Evolutionary conservation across 805 yeast species (phyloP).

Genomic region (Grigorovia jiainica): DNA sequence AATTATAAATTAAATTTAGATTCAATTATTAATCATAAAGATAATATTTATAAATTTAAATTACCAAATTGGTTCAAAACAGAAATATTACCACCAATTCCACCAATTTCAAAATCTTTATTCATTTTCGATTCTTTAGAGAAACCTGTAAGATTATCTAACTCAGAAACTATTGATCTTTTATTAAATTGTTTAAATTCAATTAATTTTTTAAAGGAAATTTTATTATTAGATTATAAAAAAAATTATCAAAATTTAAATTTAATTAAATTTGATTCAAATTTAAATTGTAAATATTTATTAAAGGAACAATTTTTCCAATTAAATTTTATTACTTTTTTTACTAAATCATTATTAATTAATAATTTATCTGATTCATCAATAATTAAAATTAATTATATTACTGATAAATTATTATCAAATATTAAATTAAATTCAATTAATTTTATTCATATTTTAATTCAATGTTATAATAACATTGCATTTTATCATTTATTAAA

Average conservation of each 20-base stretch:
- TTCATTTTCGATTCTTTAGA: constrained; percentile 16
- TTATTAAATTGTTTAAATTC: constrained; percentile 13
- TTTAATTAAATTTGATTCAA: background rate
- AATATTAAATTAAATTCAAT: constrained; percentile 10
- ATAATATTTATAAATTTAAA: constrained; percentile 2
- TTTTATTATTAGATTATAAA: constrained; percentile 12
- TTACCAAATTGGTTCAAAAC: constrained; percentile 22
- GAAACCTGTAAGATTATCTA: constrained; percentile 5
- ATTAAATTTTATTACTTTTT: constrained; percentile 16
- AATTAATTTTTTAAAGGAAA: constrained; percentile 9
- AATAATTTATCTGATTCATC: background rate
- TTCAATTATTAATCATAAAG: background rate
- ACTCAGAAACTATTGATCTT: constrained; percentile 4
- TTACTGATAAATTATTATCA: background rate
- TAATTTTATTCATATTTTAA: constrained; percentile 27
- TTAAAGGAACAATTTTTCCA: constrained; percentile 16
- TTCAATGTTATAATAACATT: constrained; percentile 30
- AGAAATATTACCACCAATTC: constrained; percentile 17
- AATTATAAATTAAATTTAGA: constrained; percentile 7
- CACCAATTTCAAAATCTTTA: constrained; percentile 26
- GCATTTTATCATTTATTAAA: constrained; percentile 29
- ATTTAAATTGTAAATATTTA: constrained; percentile 12
- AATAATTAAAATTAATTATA: background rate
- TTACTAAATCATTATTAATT: constrained; percentile 9
- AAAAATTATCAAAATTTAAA: constrained; percentile 9